Evolutionary conservation across 83 land plant species (phyloP), one percentile per base, ranked within the genome.

Genomic region (Isoetes engelmannii): DNA sequence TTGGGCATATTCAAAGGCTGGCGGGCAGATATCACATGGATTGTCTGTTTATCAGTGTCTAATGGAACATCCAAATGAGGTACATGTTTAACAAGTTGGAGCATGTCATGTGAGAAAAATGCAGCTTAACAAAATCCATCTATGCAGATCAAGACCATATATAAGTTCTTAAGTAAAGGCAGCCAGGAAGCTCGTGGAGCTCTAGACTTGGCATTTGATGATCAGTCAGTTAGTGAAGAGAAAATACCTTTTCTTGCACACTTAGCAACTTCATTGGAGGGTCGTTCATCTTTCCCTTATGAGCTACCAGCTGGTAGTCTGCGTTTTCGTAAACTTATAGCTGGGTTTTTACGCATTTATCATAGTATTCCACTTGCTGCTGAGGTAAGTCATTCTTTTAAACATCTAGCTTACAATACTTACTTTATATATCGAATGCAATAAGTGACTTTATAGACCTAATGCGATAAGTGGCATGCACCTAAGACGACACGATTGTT

Each of bases 11-110:
- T 78, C 80, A 28, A 87, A 86, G 55, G 80, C 90, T 74, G 98
- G 98, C 43, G 98, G 98, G n/a, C 80, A 80, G 21, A 90, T 93
- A 63, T 87, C 98, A 55, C 98, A 93, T 84, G 92, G 97, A 55
- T 75, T 93, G 57, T 93, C 98, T 47, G 98, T 93, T 13, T 93
- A 88, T 65, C 84, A 89, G 50, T 93, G 96, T 71, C 84, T 80
- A 59, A 85, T 93, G 44, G 84, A 85, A 59, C 96, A 90, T 69
- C 96, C 98, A 62, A 85, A 77, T 67, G 88, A 90, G 89, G 98
- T 84, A 46, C 37, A 7, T 19, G 44, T 68, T 69, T n/a, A 9
- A n/a, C 10, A 15, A 18, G 56, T 50, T 37, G 19, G 47, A 59
- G 41, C 60, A 43, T 51, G 57, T 54, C 10, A 59, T 55, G 58